Base-by-base conservation (phyloP, 371 early-diverging fungal species). In the Mucor velutinosus region DNA sequence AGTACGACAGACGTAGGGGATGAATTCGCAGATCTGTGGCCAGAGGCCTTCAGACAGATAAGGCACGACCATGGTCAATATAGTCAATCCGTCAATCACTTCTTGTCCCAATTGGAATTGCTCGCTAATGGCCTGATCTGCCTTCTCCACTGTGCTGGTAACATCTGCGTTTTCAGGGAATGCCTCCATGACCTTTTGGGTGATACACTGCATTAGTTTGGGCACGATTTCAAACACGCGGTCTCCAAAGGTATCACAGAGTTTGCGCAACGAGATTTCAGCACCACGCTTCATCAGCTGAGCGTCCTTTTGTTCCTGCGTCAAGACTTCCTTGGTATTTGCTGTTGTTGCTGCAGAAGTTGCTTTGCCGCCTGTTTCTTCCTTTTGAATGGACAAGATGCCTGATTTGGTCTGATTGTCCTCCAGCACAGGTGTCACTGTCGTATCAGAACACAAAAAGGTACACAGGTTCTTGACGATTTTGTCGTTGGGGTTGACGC, bases 381-480 rank as follows among this genome's bases (percentile, higher is more conserved):
- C 81, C 56, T 84, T 85, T 51, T 80, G 84, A 51, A 94, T 74
- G 1, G 91, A 90, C 65, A 89, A 66, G 23, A 94, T 93, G 10
- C 90, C 93, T 4, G 80, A 84, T 30, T 82, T 73, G 0, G 70
- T 70, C 21, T 74, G 80, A 55, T 89, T 87, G 27, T 86, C 86
- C 60, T 83, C 84, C 29, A 90, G 71, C 25, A 91, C 85, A 19
- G 93, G 93, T 27, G 92, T 92, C 1, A 78, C 79, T 49, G 80
- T 75, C 0, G 93, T 87, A 66, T 98, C 97, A 12, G 92, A 86
- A 70, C 97, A 97, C 27, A 95, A 81, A 62, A 95, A 93, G 0
- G 90, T 89, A 23, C 91, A 89, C 47, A 97, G 69, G 69, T 98
- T 98, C 59, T 90, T 90, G 60, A 95, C 79, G 49, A 98, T 84